Conservation (phyloP, 1,284 basidiomycete species). For the Cutaneotrichosporon sp. region DNA sequence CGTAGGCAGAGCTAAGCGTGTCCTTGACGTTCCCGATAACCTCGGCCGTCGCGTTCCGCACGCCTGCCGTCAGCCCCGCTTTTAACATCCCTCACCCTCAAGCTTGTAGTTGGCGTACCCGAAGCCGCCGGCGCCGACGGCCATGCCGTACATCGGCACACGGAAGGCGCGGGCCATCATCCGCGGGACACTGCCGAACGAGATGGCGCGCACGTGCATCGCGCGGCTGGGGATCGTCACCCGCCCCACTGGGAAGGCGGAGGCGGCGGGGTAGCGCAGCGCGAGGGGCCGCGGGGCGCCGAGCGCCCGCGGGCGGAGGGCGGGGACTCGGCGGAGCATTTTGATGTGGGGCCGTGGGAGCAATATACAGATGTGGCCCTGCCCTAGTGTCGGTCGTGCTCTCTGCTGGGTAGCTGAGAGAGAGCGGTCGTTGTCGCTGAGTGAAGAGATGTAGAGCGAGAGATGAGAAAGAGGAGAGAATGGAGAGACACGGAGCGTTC, state of each 20-base stretch:
- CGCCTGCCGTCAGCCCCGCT: conserved; percentile 25
- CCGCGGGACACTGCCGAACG: conserved; percentile 77
- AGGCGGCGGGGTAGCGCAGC: background rate
- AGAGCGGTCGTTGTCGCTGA: background rate
- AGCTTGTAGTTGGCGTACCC: conserved; percentile 93
- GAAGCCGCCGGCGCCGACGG: conserved; percentile 82
- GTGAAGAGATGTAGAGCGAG: no score
- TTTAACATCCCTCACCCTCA: conserved; percentile 64
- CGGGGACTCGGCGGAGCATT: conserved; percentile 23
- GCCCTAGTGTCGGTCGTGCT: background rate
- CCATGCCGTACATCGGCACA: conserved; percentile 79
- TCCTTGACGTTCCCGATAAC: conserved; percentile 39
- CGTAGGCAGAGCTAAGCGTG: conserved; percentile 43
- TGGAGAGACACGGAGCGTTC: background rate
- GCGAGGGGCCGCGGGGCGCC: background rate
- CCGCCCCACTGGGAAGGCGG: background rate
- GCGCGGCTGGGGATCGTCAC: conserved; percentile 26
- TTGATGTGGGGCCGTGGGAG: background rate
- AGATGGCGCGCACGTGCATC: conserved; percentile 69
- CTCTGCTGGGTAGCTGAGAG: no score
- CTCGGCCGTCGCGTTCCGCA: conserved; percentile 48
- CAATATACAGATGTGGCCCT: background rate
- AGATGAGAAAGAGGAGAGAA: background rate
- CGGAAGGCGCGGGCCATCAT: conserved; percentile 80
- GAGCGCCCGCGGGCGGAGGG: conserved; percentile 21